A percentile compares a stretch with the other conserved stretches of the same genome.
phyloP scores from a whole-genome alignment of 2,329 filamentous ascomycete species.

The Lasiodiplodia hormozganensis region DNA sequence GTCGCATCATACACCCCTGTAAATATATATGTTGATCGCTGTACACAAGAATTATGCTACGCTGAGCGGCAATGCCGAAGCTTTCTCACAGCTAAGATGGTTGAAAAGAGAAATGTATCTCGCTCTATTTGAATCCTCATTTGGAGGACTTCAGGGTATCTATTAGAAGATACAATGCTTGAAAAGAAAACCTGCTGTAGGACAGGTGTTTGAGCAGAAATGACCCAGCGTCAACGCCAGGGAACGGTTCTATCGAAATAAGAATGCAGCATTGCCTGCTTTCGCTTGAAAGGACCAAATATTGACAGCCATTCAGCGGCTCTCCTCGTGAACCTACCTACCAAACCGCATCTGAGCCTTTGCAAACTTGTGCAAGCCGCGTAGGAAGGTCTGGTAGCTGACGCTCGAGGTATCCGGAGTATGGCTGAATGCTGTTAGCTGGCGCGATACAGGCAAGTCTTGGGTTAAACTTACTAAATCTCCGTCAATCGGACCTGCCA shows the following conservation, averaged over 20 bases:
- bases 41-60: background rate
- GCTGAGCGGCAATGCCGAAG: background rate
- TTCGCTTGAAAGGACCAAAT: background rate
- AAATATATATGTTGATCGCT: background rate
- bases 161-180: slow-evolving; percentile 8
- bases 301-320: background rate
- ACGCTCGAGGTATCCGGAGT: slow-evolving; percentile 79
- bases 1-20: background rate
- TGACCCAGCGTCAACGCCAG: background rate
- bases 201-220: background rate
- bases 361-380: slow-evolving; percentile 82
- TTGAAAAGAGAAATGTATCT: background rate
- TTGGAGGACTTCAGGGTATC: slow-evolving; percentile 1
- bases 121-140: background rate
- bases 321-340: slow-evolving; percentile 44
- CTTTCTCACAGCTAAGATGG: background rate
- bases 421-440: slow-evolving; percentile 40
- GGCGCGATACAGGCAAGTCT: background rate
- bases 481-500: slow-evolving; percentile 96
- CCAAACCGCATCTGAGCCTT: slow-evolving; percentile 89
- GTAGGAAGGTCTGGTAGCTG: slow-evolving; percentile 91
- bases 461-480: slow-evolving; percentile 70
- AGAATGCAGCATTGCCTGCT: background rate
- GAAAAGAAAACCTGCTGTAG: background rate
- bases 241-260: background rate